Conservation (phyloP, 106 monocot species). For the Vanilla planifolia region DNA sequence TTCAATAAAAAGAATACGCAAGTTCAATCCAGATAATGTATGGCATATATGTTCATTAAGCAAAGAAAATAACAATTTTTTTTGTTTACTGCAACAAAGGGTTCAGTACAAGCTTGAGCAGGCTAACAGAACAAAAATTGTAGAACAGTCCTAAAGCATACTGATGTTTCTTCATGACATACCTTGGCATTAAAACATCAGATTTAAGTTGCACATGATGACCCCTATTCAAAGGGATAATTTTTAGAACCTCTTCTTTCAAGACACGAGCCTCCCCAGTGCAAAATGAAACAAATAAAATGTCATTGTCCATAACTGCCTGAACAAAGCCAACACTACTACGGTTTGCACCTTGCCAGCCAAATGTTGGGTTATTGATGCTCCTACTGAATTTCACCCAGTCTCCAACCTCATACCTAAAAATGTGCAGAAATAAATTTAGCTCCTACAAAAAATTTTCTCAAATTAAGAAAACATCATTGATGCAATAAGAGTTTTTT, state of each 20-base stretch:
- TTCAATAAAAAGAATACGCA: no score
- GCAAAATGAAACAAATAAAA: slow-evolving; percentile 79
- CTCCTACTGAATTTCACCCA: slow-evolving; percentile 89
- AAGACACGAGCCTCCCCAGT: slow-evolving; percentile 76
- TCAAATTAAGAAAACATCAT: no score
- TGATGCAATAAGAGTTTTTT: no score
- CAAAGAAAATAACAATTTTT: no score
- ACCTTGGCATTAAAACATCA: slow-evolving; percentile 84
- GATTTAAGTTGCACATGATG: slow-evolving; percentile 89
- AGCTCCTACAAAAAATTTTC: background rate
- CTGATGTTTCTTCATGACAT: background rate
- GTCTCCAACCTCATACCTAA: slow-evolving; percentile 84
- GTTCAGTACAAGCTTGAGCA: no score
- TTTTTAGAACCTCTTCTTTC: slow-evolving; percentile 68
- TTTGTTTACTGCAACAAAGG: no score
- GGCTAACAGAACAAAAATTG: background rate
- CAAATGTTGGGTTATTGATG: slow-evolving; percentile 51
- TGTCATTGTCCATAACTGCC: slow-evolving; percentile 38
- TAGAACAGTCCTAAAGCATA: background rate
- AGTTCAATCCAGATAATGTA: no score
- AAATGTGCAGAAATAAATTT: slow-evolving; percentile 4
- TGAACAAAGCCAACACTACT: slow-evolving; percentile 94
- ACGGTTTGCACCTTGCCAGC: slow-evolving; percentile 86
- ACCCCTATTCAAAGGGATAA: slow-evolving; percentile 90
- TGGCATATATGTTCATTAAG: no score